phyloP scores from a whole-genome alignment of 306 rosid genomes.

The Carpinus fangiana region DNA sequence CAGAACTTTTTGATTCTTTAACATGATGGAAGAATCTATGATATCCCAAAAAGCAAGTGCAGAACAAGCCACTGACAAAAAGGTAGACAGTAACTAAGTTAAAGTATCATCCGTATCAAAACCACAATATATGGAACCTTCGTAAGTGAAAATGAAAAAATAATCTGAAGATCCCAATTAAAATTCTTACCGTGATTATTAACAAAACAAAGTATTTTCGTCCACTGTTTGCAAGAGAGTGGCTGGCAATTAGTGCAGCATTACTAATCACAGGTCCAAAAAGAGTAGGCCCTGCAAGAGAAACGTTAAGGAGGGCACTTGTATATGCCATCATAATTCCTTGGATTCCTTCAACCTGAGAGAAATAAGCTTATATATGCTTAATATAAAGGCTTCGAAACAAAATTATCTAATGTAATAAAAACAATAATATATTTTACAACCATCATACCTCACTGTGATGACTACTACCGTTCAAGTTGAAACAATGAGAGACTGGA shows the following conservation, averaged over 20 bases:
- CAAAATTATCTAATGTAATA: conserved; percentile 22
- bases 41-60: not conserved
- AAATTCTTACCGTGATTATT: conserved; percentile 83
- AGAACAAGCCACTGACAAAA: conserved; percentile 20
- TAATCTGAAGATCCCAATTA: conserved; percentile 14
- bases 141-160: conserved; percentile 18
- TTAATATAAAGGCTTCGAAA: conserved; percentile 20
- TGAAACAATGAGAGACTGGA: conserved; percentile 99
- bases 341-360: conserved; percentile 98
- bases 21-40: not conserved
- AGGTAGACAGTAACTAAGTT: not conserved
- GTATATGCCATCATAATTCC: conserved; percentile 96
- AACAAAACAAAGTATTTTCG: conserved; percentile 87
- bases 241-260: conserved; percentile 95
- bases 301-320: conserved; percentile 93
- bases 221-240: conserved; percentile 74
- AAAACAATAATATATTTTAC: conserved; percentile 33
- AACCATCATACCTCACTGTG: conserved; percentile 71
- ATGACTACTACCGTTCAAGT: conserved; percentile 91
- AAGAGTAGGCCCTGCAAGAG: conserved; percentile 99
- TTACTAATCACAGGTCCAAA: conserved; percentile 92
- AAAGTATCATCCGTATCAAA: not conserved
- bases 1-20: not conserved
- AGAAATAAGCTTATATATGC: conserved; percentile 17
- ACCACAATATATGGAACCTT: not conserved